A percentile compares a stretch with the other conserved stretches of the same genome.
These are phyloP conservation scores for Salix koriyanagi DNA, from an alignment of 345 rosid species.

Conservation along the genomic window DNA sequence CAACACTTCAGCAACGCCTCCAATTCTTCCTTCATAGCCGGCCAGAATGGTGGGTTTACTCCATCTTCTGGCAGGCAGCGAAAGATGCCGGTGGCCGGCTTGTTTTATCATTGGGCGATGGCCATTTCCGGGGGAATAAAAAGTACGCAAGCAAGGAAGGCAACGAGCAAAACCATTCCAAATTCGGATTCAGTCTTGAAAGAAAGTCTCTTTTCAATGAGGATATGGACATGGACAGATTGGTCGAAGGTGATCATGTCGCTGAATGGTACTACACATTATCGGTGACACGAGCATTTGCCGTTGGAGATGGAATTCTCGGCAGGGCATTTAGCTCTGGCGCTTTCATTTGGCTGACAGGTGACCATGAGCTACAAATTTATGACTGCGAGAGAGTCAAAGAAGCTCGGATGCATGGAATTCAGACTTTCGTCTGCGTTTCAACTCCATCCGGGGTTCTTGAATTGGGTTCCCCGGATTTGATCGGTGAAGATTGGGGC, in stretches of 20 bases:
- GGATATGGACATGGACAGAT: conserved; percentile 25
- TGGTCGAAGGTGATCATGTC: conserved; percentile 19
- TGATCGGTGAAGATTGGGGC: conserved; percentile 33
- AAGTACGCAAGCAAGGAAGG: conserved; percentile 7
- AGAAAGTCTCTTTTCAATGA: conserved; percentile 22
- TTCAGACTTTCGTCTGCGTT: conserved; percentile 43
- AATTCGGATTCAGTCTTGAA: conserved; percentile 16
- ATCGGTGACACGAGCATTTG: conserved; percentile 34
- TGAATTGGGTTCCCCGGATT: conserved; percentile 49
- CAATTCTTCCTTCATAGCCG: conserved; percentile 38
- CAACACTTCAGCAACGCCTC: conserved; percentile 46
- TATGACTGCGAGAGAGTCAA: conserved; percentile 43
- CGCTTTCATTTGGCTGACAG: conserved; percentile 36
- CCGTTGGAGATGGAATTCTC: conserved; percentile 29
- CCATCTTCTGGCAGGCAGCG: conserved; percentile 57
- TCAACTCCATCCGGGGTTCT: conserved; percentile 45
- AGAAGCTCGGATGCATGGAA: conserved; percentile 46
- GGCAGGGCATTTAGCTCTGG: conserved; percentile 38
- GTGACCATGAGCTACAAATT: conserved; percentile 26
- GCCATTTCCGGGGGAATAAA: conserved; percentile 34
- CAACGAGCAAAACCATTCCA: conserved; percentile 6
- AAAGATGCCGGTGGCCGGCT: conserved; percentile 29
- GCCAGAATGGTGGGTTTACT: conserved; percentile 54
- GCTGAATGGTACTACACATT: conserved; percentile 43
- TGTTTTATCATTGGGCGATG: conserved; percentile 44